A percentile compares a stretch with the other conserved stretches of the same genome.
Evolutionary conservation across 495 filamentous ascomycete genomes (phyloP).

Genomic region (Penicillium mononematosum): DNA sequence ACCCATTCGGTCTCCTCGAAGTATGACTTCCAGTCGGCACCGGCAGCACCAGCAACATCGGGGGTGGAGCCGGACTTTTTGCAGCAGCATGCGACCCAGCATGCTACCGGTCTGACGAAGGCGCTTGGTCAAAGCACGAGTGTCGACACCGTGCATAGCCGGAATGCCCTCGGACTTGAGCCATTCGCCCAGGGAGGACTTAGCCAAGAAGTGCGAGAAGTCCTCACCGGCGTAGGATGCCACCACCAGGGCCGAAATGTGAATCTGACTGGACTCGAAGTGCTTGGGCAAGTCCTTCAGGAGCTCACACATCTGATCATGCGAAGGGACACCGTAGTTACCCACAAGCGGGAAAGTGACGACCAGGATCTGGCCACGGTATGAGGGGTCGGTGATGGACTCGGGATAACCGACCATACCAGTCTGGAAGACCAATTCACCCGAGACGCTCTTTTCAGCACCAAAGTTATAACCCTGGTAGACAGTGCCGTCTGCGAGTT

Average conservation of each 20-base stretch:
- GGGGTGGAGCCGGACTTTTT: constrained; percentile 58
- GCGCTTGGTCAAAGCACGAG: constrained; percentile 86
- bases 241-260: constrained; percentile 85
- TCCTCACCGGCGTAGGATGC: constrained; percentile 91
- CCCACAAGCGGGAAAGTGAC: constrained; percentile 88
- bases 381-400: constrained; percentile 89
- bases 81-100: constrained; percentile 83
- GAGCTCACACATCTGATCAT: constrained; percentile 76
- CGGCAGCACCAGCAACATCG: constrained; percentile 41
- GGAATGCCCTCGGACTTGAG: constrained; percentile 92
- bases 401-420: constrained; percentile 99
- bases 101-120: constrained; percentile 94
- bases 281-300: constrained; percentile 81
- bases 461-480: constrained; percentile 96
- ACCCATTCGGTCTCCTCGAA: constrained; percentile 84
- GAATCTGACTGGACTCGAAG: constrained; percentile 89
- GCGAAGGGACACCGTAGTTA: constrained; percentile 92
- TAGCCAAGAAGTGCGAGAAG: constrained; percentile 88
- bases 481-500: constrained; percentile 83
- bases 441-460: constrained; percentile 84
- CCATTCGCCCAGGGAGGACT: constrained; percentile 88
- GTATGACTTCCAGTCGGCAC: constrained; percentile 58
- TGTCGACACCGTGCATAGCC: constrained; percentile 96
- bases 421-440: constrained; percentile 98
- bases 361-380: constrained; percentile 87